These are phyloP conservation scores for Chenopodium quinoa DNA, from an alignment of 148 eudicot genomes.

Conservation along the genomic window DNA sequence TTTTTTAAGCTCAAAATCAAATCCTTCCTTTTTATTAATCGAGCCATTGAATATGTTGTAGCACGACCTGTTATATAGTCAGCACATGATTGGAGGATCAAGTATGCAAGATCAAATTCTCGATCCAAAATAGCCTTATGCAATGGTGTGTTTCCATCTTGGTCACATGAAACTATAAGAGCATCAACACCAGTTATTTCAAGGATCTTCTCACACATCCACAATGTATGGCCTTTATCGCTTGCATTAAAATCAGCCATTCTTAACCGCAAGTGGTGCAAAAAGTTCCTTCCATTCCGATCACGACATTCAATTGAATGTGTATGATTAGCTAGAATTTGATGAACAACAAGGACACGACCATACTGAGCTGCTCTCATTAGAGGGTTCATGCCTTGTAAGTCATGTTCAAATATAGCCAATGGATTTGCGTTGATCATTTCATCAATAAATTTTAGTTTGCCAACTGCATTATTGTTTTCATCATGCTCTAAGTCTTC, in stretches of 20 bases:
- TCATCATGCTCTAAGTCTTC: not conserved
- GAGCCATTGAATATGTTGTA: not conserved
- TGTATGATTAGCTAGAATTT: not conserved
- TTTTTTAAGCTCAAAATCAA: not conserved
- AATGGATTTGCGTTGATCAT: not conserved
- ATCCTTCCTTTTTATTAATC: not conserved
- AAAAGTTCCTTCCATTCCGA: not conserved
- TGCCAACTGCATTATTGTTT: not conserved
- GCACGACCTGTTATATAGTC: too few species aligned
- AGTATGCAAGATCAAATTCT: not conserved
- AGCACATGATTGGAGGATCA: not conserved
- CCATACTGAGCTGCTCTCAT: conserved; percentile 4
- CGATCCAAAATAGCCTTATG: not conserved
- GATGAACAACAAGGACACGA: not conserved
- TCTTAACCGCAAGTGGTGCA: conserved; percentile 1
- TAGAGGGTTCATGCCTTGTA: not conserved
- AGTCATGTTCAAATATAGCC: not conserved
- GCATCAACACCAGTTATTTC: not conserved
- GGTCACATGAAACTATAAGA: not conserved
- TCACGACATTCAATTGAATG: conserved; percentile 2
- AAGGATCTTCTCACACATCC: not conserved
- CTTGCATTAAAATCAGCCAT: not conserved
- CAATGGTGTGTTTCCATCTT: conserved; percentile 8
- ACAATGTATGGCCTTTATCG: not conserved
- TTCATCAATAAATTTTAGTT: not conserved